phyloP scores from a whole-genome alignment of 345 rosid genomes.

The Theobroma cacao region DNA sequence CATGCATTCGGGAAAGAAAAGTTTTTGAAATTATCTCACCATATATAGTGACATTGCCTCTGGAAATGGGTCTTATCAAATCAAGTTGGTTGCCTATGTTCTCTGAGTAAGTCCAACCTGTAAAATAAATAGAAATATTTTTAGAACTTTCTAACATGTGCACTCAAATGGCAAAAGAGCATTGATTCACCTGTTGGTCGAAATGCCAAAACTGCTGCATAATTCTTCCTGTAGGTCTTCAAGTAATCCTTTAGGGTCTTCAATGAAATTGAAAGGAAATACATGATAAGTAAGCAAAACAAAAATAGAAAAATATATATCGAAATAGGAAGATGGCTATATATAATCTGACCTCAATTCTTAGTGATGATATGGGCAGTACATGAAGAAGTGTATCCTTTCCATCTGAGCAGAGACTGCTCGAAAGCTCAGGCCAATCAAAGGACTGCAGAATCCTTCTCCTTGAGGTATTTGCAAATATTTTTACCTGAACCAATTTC shows the following conservation, averaged over 20 bases:
- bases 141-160: neutral
- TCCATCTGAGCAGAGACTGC: constrained; percentile 57
- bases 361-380: constrained; percentile 63
- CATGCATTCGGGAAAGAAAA: neutral
- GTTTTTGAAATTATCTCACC: constrained; percentile 41
- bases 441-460: constrained; percentile 59
- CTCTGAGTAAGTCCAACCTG: constrained; percentile 85
- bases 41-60: constrained; percentile 61
- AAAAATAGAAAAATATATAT: neutral
- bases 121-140: neutral
- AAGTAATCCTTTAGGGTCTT: constrained; percentile 58
- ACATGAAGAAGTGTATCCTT: constrained; percentile 68
- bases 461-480: constrained; percentile 64
- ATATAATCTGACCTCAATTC: constrained; percentile 45
- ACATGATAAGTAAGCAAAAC: neutral
- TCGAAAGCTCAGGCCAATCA: constrained; percentile 63
- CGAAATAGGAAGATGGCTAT: neutral
- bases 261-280: neutral
- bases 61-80: constrained; percentile 56
- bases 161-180: neutral
- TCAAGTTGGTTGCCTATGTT: constrained; percentile 54
- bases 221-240: constrained; percentile 41
- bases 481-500: constrained; percentile 44
- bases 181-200: constrained; percentile 65
- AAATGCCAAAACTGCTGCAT: constrained; percentile 60